Conservation (phyloP, 768 basidiomycete genomes). For the Lentinula lateritia region DNA sequence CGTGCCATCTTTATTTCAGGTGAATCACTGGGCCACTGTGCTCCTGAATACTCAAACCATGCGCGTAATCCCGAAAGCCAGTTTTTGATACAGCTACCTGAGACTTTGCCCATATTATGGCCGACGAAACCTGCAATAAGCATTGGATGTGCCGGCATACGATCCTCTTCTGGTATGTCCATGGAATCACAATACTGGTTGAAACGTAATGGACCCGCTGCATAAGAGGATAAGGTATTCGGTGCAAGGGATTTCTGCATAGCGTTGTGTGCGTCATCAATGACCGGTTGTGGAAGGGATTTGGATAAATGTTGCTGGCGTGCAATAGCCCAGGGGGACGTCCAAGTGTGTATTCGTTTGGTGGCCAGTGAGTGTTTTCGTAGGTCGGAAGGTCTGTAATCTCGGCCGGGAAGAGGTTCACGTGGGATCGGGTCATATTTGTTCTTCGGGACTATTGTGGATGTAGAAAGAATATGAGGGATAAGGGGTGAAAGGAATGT, state of each 20-base stretch:
- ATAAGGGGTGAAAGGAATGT: too few species aligned
- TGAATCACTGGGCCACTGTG: conserved; percentile 28
- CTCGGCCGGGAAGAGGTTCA: too few species aligned
- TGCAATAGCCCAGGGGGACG: too few species aligned
- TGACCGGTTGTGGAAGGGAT: neutral
- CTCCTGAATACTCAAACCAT: conserved; percentile 30
- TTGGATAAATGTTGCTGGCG: neutral
- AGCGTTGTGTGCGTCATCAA: too few species aligned
- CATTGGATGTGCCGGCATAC: conserved; percentile 22
- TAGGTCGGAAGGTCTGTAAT: too few species aligned
- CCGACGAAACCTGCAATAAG: conserved; percentile 25
- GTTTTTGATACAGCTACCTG: conserved; percentile 16
- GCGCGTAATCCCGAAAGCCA: conserved; percentile 29
- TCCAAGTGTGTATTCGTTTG: too few species aligned
- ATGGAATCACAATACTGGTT: conserved; percentile 25
- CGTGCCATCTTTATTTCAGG: conserved; percentile 8
- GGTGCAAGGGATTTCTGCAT: neutral
- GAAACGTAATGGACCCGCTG: conserved; percentile 25
- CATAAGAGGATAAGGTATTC: conserved; percentile 15
- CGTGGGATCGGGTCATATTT: too few species aligned
- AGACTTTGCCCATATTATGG: conserved; percentile 7
- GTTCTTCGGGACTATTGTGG: too few species aligned
- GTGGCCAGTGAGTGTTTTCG: too few species aligned
- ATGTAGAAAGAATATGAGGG: too few species aligned
- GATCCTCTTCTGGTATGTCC: conserved; percentile 18